Evolutionary conservation across 345 rosid species (phyloP).

Genomic region (Conringia planisiliqua): DNA sequence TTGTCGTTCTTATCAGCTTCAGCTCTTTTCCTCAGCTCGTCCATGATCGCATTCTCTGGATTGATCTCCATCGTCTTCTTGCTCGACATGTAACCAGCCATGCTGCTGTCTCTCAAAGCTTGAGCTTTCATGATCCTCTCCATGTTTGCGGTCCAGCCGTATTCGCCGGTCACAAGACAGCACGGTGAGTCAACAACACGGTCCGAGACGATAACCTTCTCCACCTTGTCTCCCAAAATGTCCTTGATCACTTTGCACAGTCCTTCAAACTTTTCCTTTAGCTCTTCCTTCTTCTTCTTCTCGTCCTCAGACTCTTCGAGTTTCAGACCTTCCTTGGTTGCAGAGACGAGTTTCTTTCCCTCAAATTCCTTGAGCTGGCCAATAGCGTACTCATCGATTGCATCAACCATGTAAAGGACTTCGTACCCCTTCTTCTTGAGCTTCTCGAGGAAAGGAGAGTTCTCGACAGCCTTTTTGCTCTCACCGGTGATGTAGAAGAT

Average conservation of each 20-base stretch:
- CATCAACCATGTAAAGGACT: conserved; percentile 83
- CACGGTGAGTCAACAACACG: conserved; percentile 89
- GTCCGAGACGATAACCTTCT: conserved; percentile 83
- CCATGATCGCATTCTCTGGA: conserved; percentile 80
- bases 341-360: conserved; percentile 83
- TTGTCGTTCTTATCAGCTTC: conserved; percentile 81
- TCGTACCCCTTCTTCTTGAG: conserved; percentile 86
- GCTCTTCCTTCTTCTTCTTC: conserved; percentile 63
- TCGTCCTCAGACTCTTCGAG: conserved; percentile 77
- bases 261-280: conserved; percentile 69
- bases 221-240: conserved; percentile 69
- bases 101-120: conserved; percentile 80
- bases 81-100: conserved; percentile 85
- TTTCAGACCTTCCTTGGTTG: conserved; percentile 82
- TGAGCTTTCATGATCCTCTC: conserved; percentile 95
- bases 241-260: conserved; percentile 93
- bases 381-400: conserved; percentile 78
- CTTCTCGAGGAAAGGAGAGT: conserved; percentile 93
- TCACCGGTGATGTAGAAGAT: conserved; percentile 89
- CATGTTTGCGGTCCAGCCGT: conserved; percentile 93
- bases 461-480: conserved; percentile 92
- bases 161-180: conserved; percentile 83
- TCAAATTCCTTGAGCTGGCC: conserved; percentile 91
- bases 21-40: conserved; percentile 83
- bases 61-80: conserved; percentile 95